Evolutionary conservation across 129 eudicot species (phyloP).

Genomic region (Pulicaria dysenterica): DNA sequence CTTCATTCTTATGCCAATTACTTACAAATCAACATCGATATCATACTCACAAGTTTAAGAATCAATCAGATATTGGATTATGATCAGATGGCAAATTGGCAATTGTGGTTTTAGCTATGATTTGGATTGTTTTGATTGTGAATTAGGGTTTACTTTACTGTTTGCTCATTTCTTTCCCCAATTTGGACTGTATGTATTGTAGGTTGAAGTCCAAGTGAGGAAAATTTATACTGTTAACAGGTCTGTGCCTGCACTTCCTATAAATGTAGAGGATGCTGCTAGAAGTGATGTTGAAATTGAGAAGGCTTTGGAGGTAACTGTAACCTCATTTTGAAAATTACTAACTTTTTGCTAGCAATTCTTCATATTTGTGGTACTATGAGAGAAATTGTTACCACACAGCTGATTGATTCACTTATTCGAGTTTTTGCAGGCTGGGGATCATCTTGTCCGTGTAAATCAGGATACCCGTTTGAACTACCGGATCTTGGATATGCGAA

Average conservation of each 20-base stretch:
- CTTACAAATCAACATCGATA: no score
- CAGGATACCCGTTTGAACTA: conserved; percentile 84
- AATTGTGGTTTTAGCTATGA: no score
- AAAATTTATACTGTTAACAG: conserved; percentile 54
- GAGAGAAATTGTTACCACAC: not conserved
- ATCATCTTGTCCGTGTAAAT: conserved; percentile 79
- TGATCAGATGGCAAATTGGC: no score
- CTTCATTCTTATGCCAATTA: not conserved
- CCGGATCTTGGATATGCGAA: conserved; percentile 79
- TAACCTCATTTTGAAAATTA: not conserved
- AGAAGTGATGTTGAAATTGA: conserved; percentile 77
- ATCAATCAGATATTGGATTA: not conserved
- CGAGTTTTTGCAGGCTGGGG: conserved; percentile 59
- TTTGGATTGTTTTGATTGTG: no score
- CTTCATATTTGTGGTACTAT: no score
- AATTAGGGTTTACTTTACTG: no score
- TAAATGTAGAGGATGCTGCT: conserved; percentile 73
- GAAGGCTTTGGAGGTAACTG: conserved; percentile 52
- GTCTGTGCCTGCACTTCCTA: conserved; percentile 58
- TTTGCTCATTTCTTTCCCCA: no score
- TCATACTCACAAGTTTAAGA: no score
- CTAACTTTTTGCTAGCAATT: no score
- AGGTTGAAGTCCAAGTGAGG: conserved; percentile 83
- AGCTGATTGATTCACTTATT: not conserved
- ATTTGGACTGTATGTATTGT: not conserved